Evolutionary conservation across 805 yeast species (phyloP), one percentile per base, ranked within the genome.

Genomic region (Wickerhamiella qilinensis): DNA sequence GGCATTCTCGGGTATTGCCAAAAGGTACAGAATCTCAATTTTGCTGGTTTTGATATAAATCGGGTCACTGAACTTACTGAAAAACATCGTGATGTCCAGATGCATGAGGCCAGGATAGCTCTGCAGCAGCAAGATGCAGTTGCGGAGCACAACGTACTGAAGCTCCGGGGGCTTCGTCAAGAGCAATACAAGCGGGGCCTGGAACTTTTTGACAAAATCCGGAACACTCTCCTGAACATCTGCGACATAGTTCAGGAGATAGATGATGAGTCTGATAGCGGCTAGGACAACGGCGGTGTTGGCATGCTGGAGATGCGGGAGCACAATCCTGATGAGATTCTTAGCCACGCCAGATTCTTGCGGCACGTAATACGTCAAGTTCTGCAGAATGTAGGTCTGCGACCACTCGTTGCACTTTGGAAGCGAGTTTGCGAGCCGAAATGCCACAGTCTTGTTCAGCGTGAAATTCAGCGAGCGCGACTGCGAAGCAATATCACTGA

Each of bases 1-100:
- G 34, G 78, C 63, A 48, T 80, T 81, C 8, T 55, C 46, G 38
- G 72, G 75, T 50, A 73, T 69, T 1, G 96, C 93, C 35, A 88
- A 61, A 28, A 83, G 62, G 48, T 80, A 82, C 18, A 88, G 74
- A 42, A 91, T 78, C 53, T 88, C 96, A 33, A 88, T 62, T 52
- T 88, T 88, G 4, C 95, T 81, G 49, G 84, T 88, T 55, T 85
- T 83, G 52, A 88, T 75, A 54, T 82, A 88, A 18, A 81, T 73
- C 1, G 93, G 91, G 54, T 86, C 95, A 54, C 80, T 78, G 49
- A 72, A 81, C 42, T 74, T 75, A 58, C 91, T 77, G 57, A 83
- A 85, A 53, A 86, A 83, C 59, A 74, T 71, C 38, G 74, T 71
- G n/a, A 82, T 83, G 44, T 81, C 91, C 38, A 80, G 20, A 4